Percentiles rank a stretch among this genome's conserved stretches.
These are phyloP conservation scores for Parachaetomium inaequale DNA, from an alignment of 495 filamentous ascomycete genomes.

Conservation along the genomic window DNA sequence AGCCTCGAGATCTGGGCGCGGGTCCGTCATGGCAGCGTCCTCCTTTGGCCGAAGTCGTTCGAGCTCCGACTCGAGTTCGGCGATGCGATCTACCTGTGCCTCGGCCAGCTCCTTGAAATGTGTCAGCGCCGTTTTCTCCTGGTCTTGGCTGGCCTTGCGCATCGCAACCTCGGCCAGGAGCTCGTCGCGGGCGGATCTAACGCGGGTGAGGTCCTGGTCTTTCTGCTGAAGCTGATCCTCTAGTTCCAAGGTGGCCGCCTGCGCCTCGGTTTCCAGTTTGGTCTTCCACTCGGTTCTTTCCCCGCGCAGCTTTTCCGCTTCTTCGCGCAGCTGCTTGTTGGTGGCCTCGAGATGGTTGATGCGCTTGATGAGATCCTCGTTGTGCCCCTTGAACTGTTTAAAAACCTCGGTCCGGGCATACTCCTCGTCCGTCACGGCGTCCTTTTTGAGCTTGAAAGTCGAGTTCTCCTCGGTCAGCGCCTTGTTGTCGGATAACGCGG, in stretches of 20 bases:
- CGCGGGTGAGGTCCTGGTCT: slow-evolving; percentile 80
- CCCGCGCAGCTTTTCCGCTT: slow-evolving; percentile 75
- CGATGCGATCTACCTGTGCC: slow-evolving; percentile 70
- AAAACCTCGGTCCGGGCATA: slow-evolving; percentile 89
- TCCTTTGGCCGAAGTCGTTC: slow-evolving; percentile 59
- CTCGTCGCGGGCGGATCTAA: slow-evolving; percentile 79
- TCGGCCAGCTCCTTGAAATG: slow-evolving; percentile 76
- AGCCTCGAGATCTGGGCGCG: slow-evolving; percentile 49
- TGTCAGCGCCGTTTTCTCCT: slow-evolving; percentile 61
- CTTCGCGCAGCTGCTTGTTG: slow-evolving; percentile 79
- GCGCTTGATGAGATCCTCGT: slow-evolving; percentile 86
- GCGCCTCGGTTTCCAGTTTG: slow-evolving; percentile 73
- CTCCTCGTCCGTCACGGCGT: slow-evolving; percentile 83
- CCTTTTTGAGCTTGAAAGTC: slow-evolving; percentile 50
- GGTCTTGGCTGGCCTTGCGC: slow-evolving; percentile 71
- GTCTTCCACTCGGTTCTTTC: slow-evolving; percentile 80
- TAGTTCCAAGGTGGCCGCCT: slow-evolving; percentile 63
- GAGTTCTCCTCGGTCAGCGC: slow-evolving; percentile 75
- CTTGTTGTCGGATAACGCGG: slow-evolving; percentile 74
- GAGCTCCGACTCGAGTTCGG: slow-evolving; percentile 74
- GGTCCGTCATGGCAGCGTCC: slow-evolving; percentile 39
- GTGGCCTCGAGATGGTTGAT: slow-evolving; percentile 89
- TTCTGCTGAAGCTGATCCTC: slow-evolving; percentile 75
- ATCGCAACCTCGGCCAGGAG: slow-evolving; percentile 75
- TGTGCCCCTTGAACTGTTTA: slow-evolving; percentile 81